Base-by-base conservation (phyloP, 768 basidiomycete species). In the Leccinum arenicola region DNA sequence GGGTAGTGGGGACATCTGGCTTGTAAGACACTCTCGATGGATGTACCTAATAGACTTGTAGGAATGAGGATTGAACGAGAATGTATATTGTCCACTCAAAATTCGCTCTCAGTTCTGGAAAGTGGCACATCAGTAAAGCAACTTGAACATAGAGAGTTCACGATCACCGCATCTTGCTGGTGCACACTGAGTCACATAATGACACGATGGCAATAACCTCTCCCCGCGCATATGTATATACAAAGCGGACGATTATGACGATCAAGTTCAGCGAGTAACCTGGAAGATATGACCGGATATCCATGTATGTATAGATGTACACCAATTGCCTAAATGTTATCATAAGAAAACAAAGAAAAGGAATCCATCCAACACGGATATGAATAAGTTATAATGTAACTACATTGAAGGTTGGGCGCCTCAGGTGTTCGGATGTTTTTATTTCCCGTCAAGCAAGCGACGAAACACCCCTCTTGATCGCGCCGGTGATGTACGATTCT, bases 401-500 rank as follows among this genome's bases (percentile, higher is more conserved):
- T 33, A 1, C 33, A 33, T 5, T 43, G n/a, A 43, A 43, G n/a
- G n/a, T 4, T 43, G n/a, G 40, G 40, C 8, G n/a, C 7, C 17
- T 40, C 38, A 40, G 38, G 38, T 40, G 17, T 9, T 19, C 40
- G 9, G 40, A 43, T 9, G 40, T 9, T 15, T 25, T 9, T 19
- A 36, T 10, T 9, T 9, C 45, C 1, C 12, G 6, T 63, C 36
- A 67, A 52, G 10, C 6, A 51, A 23, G 10, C 10, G 25, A 15
- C 17, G 67, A 66, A 19, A 68, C 33, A 1, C 68, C 66, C 1
- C 68, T 65, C 40, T 25, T 47, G 25, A 61, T 48, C 23, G 47
- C 54, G 6, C 63, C 62, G 1, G 59, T 60, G 57, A 89, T 74
- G 72, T 89, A 89, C 50, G 80, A 78, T 0, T 83, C 80, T 65